phyloP scores from a whole-genome alignment of 768 basidiomycete species.

The Rossbeevera mucosa region DNA sequence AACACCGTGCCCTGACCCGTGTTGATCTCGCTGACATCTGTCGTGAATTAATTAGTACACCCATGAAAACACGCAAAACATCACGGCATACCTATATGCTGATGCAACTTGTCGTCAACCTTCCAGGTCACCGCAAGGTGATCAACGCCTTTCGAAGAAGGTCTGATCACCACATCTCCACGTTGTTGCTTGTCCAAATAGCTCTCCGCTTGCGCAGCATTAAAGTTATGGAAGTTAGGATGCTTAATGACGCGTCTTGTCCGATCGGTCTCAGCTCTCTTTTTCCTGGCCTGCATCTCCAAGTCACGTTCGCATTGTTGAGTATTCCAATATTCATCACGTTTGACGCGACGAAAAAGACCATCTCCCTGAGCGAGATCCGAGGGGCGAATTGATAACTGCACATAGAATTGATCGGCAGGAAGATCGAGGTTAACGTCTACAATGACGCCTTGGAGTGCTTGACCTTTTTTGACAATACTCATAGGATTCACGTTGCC shows the following conservation, averaged over 20 bases:
- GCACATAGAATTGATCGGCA: conserved; percentile 61
- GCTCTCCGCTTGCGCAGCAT: conserved; percentile 82
- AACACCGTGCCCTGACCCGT: conserved; percentile 66
- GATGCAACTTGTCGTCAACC: conserved; percentile 91
- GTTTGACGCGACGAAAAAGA: conserved; percentile 53
- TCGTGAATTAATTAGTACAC: conserved; percentile 8
- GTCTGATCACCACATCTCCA: conserved; percentile 94
- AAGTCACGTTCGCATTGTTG: conserved; percentile 60
- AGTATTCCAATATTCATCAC: conserved; percentile 63
- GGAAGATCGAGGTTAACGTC: conserved; percentile 60
- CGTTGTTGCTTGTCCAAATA: conserved; percentile 86
- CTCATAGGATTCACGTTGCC: conserved; percentile 37
- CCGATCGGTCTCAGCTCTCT: conserved; percentile 75
- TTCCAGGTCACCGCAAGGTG: conserved; percentile 99
- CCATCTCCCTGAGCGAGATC: conserved; percentile 63
- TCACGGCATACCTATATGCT: conserved; percentile 78
- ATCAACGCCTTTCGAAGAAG: conserved; percentile 88
- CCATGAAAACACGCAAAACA: neutral
- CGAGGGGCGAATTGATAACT: conserved; percentile 63
- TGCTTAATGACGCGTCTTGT: conserved; percentile 90
- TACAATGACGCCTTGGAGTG: conserved; percentile 75
- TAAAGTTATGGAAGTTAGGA: conserved; percentile 96
- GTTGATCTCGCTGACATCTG: conserved; percentile 81
- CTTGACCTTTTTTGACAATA: conserved; percentile 71
- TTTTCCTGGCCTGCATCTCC: conserved; percentile 76